Conservation (phyloP, 768 basidiomycete genomes). For the Boletales sp. region DNA sequence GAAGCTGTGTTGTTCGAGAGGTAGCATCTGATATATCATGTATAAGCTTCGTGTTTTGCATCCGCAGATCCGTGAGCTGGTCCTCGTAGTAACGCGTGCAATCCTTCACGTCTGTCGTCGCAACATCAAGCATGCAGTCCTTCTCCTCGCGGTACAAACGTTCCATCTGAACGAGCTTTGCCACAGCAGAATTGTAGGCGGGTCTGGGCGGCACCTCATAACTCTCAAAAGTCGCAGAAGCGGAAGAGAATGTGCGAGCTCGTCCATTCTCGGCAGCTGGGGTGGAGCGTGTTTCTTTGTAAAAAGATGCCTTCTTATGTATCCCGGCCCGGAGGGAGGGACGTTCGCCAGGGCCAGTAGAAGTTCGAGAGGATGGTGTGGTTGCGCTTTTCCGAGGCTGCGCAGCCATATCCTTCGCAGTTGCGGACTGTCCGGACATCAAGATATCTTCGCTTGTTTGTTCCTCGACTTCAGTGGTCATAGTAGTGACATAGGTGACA, state of each 20-base stretch:
- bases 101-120: neutral
- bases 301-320: neutral
- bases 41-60: neutral
- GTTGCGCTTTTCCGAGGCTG: neutral
- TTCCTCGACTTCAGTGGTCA: neutral
- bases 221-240: neutral
- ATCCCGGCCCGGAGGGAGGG: neutral
- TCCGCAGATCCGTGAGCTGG: neutral
- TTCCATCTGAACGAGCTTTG: neutral
- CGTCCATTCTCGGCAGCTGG: neutral
- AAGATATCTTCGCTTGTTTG: neutral
- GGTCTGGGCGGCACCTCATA: neutral
- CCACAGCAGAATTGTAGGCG: neutral
- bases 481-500: neutral
- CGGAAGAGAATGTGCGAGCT: neutral
- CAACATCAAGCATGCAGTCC: neutral
- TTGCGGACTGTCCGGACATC: neutral
- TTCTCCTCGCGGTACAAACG: slow-evolving; percentile 1
- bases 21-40: neutral
- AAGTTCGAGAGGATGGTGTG: neutral
- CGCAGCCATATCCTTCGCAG: neutral
- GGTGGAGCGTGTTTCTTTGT: neutral
- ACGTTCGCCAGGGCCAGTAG: neutral
- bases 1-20: neutral
- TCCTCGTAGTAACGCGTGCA: neutral